Percentiles rank a stretch among this genome's conserved stretches.
Conservation (phyloP, 108 stramenopile species). For the Cyclotella kingstonii region DNA sequence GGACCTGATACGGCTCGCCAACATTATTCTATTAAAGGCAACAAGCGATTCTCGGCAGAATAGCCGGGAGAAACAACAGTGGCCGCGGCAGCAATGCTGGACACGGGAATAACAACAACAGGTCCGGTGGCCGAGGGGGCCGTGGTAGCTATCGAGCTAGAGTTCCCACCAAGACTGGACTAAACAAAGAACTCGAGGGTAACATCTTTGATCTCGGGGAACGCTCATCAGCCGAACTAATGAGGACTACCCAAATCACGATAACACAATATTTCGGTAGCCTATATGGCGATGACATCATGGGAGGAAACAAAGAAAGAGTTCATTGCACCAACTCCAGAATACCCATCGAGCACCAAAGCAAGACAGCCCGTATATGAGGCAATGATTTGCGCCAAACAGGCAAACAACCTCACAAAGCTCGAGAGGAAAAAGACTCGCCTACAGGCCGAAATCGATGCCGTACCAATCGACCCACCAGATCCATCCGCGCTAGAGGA, state of each 20-base stretch:
- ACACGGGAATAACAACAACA: background rate
- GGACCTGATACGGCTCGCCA: slow-evolving; percentile 11
- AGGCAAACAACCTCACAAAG: slow-evolving; percentile 5
- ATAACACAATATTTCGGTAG: slow-evolving; percentile 14
- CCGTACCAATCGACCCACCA: background rate
- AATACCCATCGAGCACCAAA: background rate
- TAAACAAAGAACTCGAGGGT: slow-evolving; percentile 6
- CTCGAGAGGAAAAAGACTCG: background rate
- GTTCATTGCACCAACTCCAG: background rate
- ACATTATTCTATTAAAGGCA: slow-evolving; percentile 1
- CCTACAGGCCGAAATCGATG: background rate
- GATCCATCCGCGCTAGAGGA: background rate
- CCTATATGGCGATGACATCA: slow-evolving; percentile 18
- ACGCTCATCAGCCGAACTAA: slow-evolving; percentile 10
- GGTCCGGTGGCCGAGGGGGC: background rate
- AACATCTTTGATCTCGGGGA: slow-evolving; percentile 14
- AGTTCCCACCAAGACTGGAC: slow-evolving; percentile 1
- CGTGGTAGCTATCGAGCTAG: background rate
- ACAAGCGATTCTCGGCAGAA: background rate
- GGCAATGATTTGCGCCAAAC: background rate
- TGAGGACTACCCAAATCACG: slow-evolving; percentile 8
- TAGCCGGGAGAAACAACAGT: background rate
- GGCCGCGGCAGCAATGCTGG: background rate
- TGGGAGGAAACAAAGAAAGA: slow-evolving; percentile 16
- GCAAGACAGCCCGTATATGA: background rate